Evolutionary conservation across 352 stramenopile species (phyloP).

Genomic region (Phytophthora tentaculata): DNA sequence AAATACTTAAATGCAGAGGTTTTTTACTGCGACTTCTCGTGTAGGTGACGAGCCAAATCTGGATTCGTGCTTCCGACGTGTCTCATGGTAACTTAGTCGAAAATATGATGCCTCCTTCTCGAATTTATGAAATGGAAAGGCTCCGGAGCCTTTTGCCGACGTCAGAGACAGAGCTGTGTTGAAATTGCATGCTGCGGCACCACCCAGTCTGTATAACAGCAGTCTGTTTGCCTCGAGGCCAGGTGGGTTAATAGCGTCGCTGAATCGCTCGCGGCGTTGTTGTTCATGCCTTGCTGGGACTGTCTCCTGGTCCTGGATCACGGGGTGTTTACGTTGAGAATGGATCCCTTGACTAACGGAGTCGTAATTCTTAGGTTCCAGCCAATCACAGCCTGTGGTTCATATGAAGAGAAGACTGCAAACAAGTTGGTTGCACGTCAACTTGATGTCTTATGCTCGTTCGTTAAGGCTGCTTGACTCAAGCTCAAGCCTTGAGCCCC

Average conservation of each 20-base stretch:
- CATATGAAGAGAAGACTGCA: no score
- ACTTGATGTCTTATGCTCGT: no score
- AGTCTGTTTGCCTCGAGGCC: constrained; percentile 1
- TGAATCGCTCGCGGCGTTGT: constrained; percentile 18
- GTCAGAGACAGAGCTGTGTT: no score
- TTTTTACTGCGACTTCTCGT: neutral
- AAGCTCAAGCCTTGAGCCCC: no score
- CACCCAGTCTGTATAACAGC: neutral
- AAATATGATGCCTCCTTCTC: constrained; percentile 1
- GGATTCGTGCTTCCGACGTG: constrained; percentile 5
- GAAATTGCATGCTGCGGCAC: no score
- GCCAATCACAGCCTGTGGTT: constrained; percentile 8
- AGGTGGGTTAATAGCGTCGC: constrained; percentile 13
- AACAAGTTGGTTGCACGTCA: constrained; percentile 17
- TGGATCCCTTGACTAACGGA: constrained; percentile 9
- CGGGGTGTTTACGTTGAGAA: constrained; percentile 19
- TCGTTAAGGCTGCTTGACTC: no score
- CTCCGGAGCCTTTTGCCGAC: no score
- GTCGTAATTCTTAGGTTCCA: constrained; percentile 7
- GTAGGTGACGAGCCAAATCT: neutral
- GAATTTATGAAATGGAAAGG: constrained; percentile 5
- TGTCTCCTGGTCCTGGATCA: constrained; percentile 10
- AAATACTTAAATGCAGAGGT: neutral
- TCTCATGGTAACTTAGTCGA: constrained; percentile 23
- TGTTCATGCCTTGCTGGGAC: constrained; percentile 16